Percentiles rank a stretch among this genome's conserved stretches.
These are phyloP conservation scores for Neurospora sublineolata DNA, from an alignment of 495 filamentous ascomycete species.

Conservation along the genomic window DNA sequence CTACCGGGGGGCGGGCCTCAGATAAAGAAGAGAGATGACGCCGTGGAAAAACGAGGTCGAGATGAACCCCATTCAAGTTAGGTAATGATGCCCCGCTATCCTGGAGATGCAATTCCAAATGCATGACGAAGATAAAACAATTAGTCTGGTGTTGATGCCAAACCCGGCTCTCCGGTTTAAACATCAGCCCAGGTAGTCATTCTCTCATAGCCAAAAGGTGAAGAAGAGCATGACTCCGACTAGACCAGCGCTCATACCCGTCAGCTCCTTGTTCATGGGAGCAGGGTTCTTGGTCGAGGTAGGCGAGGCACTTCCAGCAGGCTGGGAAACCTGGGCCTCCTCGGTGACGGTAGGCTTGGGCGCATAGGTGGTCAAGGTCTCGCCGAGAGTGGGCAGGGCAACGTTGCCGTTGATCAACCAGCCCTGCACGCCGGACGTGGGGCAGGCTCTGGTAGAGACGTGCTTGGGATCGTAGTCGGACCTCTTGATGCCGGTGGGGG, in stretches of 20 bases:
- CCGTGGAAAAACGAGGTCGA: neutral
- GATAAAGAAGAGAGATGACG: neutral
- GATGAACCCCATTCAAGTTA: neutral
- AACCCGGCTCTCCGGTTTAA: neutral
- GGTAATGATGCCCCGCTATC: neutral
- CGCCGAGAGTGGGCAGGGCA: conserved; percentile 56
- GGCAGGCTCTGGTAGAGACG: conserved; percentile 58
- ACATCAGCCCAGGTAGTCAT: neutral
- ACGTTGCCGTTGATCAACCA: conserved; percentile 64
- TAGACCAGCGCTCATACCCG: conserved; percentile 41
- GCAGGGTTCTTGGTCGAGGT: conserved; percentile 24
- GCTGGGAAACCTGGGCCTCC: neutral
- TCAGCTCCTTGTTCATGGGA: conserved; percentile 36
- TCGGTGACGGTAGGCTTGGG: conserved; percentile 14
- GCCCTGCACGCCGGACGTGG: conserved; percentile 51
- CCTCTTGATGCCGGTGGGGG: conserved; percentile 53
- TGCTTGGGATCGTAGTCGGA: conserved; percentile 48
- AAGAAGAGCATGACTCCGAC: conserved; percentile 44
- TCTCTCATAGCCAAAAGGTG: conserved; percentile 35
- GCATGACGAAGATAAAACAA: neutral
- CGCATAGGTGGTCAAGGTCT: conserved; percentile 26
- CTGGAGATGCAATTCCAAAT: neutral
- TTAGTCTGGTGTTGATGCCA: neutral
- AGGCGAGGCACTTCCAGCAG: conserved; percentile 13
- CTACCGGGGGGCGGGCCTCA: neutral